Conservation (phyloP, 768 basidiomycete species). For the Clavaria fumosa region DNA sequence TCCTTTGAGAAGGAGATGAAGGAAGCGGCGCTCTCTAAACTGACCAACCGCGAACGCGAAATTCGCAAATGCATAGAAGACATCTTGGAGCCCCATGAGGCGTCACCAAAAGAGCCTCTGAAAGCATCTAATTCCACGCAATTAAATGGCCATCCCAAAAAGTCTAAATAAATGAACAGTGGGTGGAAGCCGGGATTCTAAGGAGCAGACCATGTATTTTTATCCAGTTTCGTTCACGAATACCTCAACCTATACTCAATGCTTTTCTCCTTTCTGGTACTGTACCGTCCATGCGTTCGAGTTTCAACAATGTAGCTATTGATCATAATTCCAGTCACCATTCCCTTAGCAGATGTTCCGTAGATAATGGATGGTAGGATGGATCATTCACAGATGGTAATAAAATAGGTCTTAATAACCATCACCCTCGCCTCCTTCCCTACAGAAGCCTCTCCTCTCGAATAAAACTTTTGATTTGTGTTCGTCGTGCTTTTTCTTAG, state of each 20-base stretch:
- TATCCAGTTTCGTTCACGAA: too few species aligned
- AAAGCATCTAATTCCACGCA: conserved; percentile 24
- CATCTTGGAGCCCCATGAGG: conserved; percentile 35
- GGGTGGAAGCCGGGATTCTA: conserved; percentile 47
- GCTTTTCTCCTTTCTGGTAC: too few species aligned
- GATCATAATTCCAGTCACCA: too few species aligned
- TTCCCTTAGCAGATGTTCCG: too few species aligned
- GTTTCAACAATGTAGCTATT: too few species aligned
- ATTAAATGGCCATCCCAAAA: conserved; percentile 31
- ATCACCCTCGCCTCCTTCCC: conserved; percentile 93
- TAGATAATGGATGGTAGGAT: too few species aligned
- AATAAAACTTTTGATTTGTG: conserved; percentile 68
- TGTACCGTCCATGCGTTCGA: too few species aligned
- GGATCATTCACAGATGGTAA: too few species aligned
- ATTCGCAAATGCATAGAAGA: conserved; percentile 68
- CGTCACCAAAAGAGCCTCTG: conserved; percentile 20
- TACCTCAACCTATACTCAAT: conserved; percentile 13
- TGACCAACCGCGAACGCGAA: conserved; percentile 65
- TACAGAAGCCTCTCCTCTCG: conserved; percentile 80
- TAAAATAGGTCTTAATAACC: too few species aligned
- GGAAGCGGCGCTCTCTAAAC: conserved; percentile 46
- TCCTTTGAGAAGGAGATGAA: conserved; percentile 63
- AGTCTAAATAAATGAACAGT: conserved; percentile 27
- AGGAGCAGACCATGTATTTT: conserved; percentile 23
- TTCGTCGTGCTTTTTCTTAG: conserved; percentile 70